Percentiles rank a stretch among this genome's conserved stretches.
These are phyloP conservation scores for Aspergillus versicolor DNA, from an alignment of 2,329 filamentous ascomycete genomes.

Conservation along the genomic window DNA sequence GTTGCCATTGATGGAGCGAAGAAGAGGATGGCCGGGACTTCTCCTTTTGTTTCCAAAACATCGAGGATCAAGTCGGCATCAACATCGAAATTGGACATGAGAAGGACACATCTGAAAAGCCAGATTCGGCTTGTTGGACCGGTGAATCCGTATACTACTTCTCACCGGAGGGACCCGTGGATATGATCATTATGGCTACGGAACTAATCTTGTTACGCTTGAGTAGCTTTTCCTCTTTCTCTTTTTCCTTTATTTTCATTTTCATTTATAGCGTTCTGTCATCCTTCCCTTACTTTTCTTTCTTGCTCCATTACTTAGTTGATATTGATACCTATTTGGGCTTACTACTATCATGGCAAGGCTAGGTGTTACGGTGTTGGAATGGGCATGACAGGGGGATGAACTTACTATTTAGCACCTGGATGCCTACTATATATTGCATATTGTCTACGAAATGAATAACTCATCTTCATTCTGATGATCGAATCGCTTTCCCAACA, in stretches of 20 bases:
- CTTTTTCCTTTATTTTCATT: neutral
- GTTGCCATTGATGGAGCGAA: slow-evolving; percentile 33
- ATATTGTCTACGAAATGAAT: neutral
- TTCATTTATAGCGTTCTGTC: neutral
- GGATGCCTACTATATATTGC: neutral
- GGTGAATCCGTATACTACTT: slow-evolving; percentile 30
- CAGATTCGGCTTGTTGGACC: slow-evolving; percentile 43
- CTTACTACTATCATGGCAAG: neutral
- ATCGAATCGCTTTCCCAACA: no score
- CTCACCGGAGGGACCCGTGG: slow-evolving; percentile 29
- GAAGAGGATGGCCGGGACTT: slow-evolving; percentile 28
- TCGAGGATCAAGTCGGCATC: neutral
- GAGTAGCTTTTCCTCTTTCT: neutral
- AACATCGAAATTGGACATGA: slow-evolving; percentile 34
- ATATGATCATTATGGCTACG: slow-evolving; percentile 17
- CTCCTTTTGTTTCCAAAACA: neutral
- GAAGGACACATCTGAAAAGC: slow-evolving; percentile 39
- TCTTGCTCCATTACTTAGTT: neutral
- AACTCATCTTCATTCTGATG: no score
- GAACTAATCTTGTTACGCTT: no score
- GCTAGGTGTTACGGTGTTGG: slow-evolving; percentile 14
- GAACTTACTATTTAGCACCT: neutral
- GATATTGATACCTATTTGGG: slow-evolving; percentile 13
- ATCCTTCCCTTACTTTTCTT: neutral
- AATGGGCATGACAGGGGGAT: neutral